These are phyloP conservation scores for Gryganskiella cystojenkinii DNA, from an alignment of 192 early-diverging fungal species.

Conservation along the genomic window DNA sequence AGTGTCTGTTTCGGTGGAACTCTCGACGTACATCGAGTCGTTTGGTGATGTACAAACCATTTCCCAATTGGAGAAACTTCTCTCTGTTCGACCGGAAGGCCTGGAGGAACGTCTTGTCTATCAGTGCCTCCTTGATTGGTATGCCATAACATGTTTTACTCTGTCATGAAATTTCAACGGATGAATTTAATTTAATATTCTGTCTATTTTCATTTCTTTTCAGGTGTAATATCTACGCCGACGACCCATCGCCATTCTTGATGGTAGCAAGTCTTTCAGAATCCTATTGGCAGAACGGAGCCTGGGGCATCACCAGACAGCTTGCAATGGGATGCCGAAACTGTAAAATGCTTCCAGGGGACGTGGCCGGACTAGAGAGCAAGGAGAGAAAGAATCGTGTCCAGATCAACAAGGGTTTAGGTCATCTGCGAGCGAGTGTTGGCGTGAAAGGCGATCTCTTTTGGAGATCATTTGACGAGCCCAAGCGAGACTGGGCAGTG, in stretches of 20 bases:
- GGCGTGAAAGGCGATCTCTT: constrained; percentile 16
- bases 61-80: too few species aligned
- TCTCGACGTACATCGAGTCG: constrained; percentile 10
- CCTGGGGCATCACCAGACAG: constrained; percentile 4
- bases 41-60: background rate
- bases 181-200: background rate
- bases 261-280: background rate
- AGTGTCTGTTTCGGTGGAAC: too few species aligned
- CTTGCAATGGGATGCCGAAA: background rate
- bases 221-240: constrained; percentile 12
- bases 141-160: too few species aligned
- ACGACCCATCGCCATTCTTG: constrained; percentile 9
- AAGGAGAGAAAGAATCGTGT: constrained; percentile 6
- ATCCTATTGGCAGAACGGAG: constrained; percentile 10
- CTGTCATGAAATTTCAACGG: constrained; percentile 3
- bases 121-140: too few species aligned
- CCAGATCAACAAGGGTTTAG: background rate
- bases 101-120: too few species aligned
- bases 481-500: constrained; percentile 13
- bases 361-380: constrained; percentile 1
- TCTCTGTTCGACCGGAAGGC: too few species aligned
- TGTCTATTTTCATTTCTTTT: background rate
- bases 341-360: constrained; percentile 11
- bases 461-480: constrained; percentile 19
- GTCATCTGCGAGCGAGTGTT: background rate